These are phyloP conservation scores for Auriscalpium vulgare DNA, from an alignment of 768 basidiomycete genomes.

Conservation along the genomic window DNA sequence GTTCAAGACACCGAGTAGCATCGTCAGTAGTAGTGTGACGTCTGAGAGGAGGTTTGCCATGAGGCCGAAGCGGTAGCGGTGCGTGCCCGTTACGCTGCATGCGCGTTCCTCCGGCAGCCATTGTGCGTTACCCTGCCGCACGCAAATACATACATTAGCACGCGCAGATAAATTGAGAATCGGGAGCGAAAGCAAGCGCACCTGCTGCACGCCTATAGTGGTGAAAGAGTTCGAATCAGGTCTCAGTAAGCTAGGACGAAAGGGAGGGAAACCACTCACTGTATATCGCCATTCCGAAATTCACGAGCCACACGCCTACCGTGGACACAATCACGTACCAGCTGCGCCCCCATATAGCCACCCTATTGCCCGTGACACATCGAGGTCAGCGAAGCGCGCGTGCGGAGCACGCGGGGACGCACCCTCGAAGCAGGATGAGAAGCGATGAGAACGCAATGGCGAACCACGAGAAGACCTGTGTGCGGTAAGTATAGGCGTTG, in stretches of 20 bases:
- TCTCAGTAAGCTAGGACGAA: not conserved
- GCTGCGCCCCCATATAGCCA: conserved; percentile 3
- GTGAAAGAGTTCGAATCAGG: not conserved
- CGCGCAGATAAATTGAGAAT: not conserved
- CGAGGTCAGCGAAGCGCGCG: not conserved
- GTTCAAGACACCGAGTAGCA: conserved; percentile 3
- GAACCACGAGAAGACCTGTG: conserved; percentile 1
- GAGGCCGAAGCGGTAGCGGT: not conserved
- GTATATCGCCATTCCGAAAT: not conserved
- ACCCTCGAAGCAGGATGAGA: conserved; percentile 4
- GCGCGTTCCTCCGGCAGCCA: not conserved
- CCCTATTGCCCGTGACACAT: not conserved
- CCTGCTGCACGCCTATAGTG: not conserved
- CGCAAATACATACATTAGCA: not conserved
- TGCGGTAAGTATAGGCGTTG: not conserved
- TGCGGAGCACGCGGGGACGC: not conserved
- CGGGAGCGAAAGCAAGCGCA: not conserved
- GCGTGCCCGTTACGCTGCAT: not conserved
- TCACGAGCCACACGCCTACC: not conserved
- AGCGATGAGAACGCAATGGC: not conserved
- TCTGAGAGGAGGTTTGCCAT: not conserved
- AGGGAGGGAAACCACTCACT: not conserved
- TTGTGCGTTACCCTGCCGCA: not conserved
- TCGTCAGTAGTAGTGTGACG: not conserved
- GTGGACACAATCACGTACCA: not conserved